Base-by-base conservation (phyloP, 768 basidiomycete genomes). In the Infundibulicybe gibba region DNA sequence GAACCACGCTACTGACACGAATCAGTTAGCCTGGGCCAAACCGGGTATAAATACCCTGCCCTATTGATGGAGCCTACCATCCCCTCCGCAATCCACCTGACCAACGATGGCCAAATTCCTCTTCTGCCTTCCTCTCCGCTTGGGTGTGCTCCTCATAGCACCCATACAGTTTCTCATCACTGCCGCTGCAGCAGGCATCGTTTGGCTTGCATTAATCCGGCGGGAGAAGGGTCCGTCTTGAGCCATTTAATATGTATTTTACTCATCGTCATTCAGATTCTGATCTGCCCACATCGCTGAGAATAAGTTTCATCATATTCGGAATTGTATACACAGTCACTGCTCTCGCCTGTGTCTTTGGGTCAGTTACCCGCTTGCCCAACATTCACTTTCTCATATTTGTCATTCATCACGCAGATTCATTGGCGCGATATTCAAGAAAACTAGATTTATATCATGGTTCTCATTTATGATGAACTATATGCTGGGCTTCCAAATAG, bases 81-180 rank as follows among this genome's bases (percentile, higher is more conserved):
- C 15, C 20, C 34, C 48, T 48, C 17, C 17, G 21, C 34, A 31
- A 2, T 32, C 40, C 34, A 10, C 16, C 32, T 32, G 9, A 12
- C 15, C 41, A 41, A 73, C 73, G 70, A 55, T 59, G 31, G 60
- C 70, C 30, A 73, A 72, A 53, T 70, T 70, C 51, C 61, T 70
- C 8, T 70, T 65, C 45, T 75, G 72, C 48, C 54, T 75, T 11
- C 71, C 72, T n/a, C 64, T 72, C 35, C 67, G 71, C 16, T 53
- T 73, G 34, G 71, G 71, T 38, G 68, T 70, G 12, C 45, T 70
- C 15, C 45, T 73, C 16, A 71, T 75, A 38, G 67, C 71, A 1
- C 58, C 71, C 45, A 38, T 71, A 35, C 68, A 71, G 34, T 72
- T 73, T 53, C n/a, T 69, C 34, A 43, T 68, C 10, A 63, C 56